Percentiles rank a stretch among this genome's conserved stretches.
Evolutionary conservation across 1,284 basidiomycete genomes (phyloP).

Genomic region (Bjerkandera adusta): DNA sequence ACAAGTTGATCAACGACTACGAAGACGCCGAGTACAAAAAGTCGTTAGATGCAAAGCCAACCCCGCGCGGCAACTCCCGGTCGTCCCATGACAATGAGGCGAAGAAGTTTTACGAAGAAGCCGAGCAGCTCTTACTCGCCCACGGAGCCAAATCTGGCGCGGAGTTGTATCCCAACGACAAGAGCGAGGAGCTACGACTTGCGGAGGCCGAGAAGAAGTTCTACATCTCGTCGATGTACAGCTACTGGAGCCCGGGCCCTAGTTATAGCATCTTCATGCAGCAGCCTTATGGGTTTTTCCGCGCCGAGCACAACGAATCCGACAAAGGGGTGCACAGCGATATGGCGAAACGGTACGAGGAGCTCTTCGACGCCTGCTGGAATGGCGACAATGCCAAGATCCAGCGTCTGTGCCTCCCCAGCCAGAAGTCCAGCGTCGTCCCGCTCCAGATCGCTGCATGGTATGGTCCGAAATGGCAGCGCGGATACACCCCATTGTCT

Average conservation of each 20-base stretch:
- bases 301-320: background rate
- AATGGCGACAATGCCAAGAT: constrained; percentile 47
- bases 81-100: constrained; percentile 20
- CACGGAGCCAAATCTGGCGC: constrained; percentile 38
- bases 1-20: constrained; percentile 5
- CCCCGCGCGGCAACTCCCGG: constrained; percentile 5
- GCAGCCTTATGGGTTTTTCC: constrained; percentile 7
- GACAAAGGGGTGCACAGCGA: no score
- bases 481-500: constrained; percentile 44
- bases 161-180: no score
- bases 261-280: no score
- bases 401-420: constrained; percentile 47
- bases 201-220: no score
- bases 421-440: constrained; percentile 17
- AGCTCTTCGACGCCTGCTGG: constrained; percentile 52
- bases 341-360: no score
- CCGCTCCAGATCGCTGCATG: constrained; percentile 26
- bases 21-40: background rate
- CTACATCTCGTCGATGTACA: no score
- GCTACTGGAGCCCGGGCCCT: no score
- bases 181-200: no score
- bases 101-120: constrained; percentile 23
- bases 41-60: background rate
- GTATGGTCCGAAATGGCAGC: background rate
- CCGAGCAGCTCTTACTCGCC: constrained; percentile 32